Evolutionary conservation across 805 yeast species (phyloP), one percentile per base, ranked within the genome.

Genomic region (Saccharomycopsis javanensis): DNA sequence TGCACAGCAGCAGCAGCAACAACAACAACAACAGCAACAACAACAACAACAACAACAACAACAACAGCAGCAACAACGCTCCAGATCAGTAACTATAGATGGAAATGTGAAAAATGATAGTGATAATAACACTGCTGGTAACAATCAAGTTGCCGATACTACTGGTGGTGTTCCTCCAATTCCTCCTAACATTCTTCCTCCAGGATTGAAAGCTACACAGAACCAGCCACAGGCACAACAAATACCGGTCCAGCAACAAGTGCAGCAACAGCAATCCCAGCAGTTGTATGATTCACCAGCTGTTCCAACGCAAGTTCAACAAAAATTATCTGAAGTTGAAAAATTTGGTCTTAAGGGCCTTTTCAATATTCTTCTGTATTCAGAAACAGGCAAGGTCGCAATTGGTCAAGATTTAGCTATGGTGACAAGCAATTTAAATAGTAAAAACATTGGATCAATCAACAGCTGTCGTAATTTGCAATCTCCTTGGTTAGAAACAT

Each of bases 401-500:
- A 74, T 86, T 57, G 96, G 96, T 8, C 82, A 83, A 28, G 96
- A 89, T 66, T 71, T 88, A 50, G 79, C 78, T 57, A 78, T 81
- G 64, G 68, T 84, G 34, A 94, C 92, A 1, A 71, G 86, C 46
- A 83, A 85, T 63, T 70, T 87, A 62, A 67, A 73, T 2, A 27
- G 74, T 72, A 45, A 71, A 70, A 62, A 56, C 33, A 58, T n/a
- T 65, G 66, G 31, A 60, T 65, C 51, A 71, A 68, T 20, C 75
- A 78, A 56, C 69, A 87, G 34, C 76, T 87, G 30, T 74, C 78
- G 62, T 5, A 81, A 83, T 6, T 82, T 92, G 66, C 85, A 95
- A 25, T 86, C 96, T 2, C 99, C 99, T 11, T 92, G 99, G 98
- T 78, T 86, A 42, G 98, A 94, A 67, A 87, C 97, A 0, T 81